phyloP scores from a whole-genome alignment of 176 grass and related monocot species.

The Secale cereale region DNA sequence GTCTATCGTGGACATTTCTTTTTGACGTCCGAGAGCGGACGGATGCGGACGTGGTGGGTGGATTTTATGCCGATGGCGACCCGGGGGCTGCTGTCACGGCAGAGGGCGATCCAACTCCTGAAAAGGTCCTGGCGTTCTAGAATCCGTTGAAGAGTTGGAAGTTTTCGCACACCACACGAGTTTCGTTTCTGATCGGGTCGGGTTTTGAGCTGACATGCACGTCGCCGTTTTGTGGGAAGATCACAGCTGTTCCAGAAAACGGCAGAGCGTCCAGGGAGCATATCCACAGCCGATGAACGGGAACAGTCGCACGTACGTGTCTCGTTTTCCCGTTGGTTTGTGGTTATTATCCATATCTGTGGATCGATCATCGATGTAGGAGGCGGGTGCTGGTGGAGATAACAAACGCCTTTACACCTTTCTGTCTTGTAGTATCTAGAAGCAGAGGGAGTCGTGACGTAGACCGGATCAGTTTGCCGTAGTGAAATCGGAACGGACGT shows the following conservation, averaged over 20 bases:
- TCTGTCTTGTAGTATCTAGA: too few species aligned
- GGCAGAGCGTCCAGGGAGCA: not conserved
- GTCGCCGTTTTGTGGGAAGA: conserved; percentile 2
- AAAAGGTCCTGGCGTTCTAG: not conserved
- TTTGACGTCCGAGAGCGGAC: not conserved
- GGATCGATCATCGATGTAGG: not conserved
- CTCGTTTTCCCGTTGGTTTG: not conserved
- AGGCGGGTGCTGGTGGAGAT: too few species aligned
- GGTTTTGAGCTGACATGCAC: not conserved
- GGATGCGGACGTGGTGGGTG: not conserved
- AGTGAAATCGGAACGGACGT: not conserved
- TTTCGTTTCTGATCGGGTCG: not conserved
- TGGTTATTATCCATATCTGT: not conserved
- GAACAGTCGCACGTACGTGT: not conserved
- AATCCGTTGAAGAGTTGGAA: conserved; percentile 14
- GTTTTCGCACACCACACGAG: not conserved
- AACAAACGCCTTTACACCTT: not conserved
- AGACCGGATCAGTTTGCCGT: not conserved
- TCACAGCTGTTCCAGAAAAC: not conserved
- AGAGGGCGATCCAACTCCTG: not conserved
- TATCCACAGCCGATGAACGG: not conserved
- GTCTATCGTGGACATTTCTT: conserved; percentile 7
- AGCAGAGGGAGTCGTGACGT: not conserved
- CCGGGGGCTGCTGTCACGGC: not conserved
- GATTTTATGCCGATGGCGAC: conserved; percentile 17